Evolutionary conservation across 2,329 filamentous ascomycete genomes (phyloP).

Genomic region (Sporothrix curviconia): DNA sequence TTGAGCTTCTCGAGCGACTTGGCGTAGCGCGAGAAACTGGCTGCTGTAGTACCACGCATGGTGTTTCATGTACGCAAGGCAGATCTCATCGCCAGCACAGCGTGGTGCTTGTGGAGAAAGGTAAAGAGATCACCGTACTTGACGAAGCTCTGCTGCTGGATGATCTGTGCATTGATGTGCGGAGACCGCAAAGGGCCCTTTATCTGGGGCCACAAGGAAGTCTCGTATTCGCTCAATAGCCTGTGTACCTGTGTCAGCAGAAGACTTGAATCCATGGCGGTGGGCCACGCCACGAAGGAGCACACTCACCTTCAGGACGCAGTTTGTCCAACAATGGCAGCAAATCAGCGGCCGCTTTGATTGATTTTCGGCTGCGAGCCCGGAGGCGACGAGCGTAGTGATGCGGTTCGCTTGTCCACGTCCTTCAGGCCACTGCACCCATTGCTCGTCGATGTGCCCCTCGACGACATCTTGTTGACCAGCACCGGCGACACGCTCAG

Average conservation of each 20-base stretch:
- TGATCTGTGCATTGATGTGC: constrained; percentile 93
- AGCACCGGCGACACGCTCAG: constrained; percentile 79
- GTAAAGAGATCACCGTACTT: constrained; percentile 81
- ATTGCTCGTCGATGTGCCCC: constrained; percentile 81
- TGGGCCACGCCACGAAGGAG: too few relatives aligned
- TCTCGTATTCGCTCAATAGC: constrained; percentile 92
- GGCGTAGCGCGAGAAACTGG: constrained; percentile 83
- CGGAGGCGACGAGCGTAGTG: constrained; percentile 47
- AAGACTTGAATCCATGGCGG: not conserved
- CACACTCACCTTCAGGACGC: constrained; percentile 63
- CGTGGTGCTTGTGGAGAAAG: constrained; percentile 77
- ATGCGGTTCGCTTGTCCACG: constrained; percentile 68
- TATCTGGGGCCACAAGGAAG: constrained; percentile 87
- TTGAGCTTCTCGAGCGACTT: constrained; percentile 78
- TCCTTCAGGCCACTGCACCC: constrained; percentile 79
- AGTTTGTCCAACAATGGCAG: constrained; percentile 80
- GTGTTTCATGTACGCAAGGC: constrained; percentile 93
- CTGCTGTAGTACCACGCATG: constrained; percentile 98
- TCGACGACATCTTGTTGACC: constrained; percentile 80
- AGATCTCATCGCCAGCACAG: constrained; percentile 84
- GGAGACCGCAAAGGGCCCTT: constrained; percentile 89
- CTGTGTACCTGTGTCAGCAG: constrained; percentile 30
- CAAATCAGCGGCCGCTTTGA: constrained; percentile 76
- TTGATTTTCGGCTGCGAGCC: constrained; percentile 28
- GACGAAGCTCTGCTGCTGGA: constrained; percentile 87